These are phyloP conservation scores for Cocos nucifera DNA, from an alignment of 176 grass and related monocot species.

Conservation along the genomic window DNA sequence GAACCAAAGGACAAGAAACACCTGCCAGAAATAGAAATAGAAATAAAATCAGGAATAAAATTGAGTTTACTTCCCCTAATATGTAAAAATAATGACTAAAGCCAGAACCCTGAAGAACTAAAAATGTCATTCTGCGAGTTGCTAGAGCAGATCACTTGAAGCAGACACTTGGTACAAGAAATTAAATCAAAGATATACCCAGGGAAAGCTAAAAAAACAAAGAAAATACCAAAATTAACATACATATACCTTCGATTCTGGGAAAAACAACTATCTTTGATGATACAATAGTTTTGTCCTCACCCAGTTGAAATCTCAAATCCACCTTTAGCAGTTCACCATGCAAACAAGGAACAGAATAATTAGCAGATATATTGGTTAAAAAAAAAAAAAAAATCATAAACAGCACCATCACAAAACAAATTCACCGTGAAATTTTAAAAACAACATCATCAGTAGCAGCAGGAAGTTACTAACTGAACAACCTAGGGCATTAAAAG, in stretches of 20 bases:
- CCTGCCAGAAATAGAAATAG: conserved; percentile 21
- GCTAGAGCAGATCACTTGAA: too few species aligned
- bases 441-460: too few species aligned
- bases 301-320: conserved; percentile 79
- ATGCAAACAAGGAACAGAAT: conserved; percentile 2
- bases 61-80: not conserved
- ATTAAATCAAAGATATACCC: not conserved
- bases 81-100: too few species aligned
- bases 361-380: not conserved
- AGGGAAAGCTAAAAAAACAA: not conserved
- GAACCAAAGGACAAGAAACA: conserved; percentile 56
- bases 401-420: not conserved
- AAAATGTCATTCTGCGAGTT: too few species aligned
- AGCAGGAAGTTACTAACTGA: too few species aligned
- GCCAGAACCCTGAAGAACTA: too few species aligned
- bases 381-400: not conserved
- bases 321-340: conserved; percentile 49
- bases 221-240: too few species aligned
- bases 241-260: conserved; percentile 45
- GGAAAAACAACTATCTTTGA: conserved; percentile 82
- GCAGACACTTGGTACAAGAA: too few species aligned
- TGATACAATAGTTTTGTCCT: conserved; percentile 83
- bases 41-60: not conserved
- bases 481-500: too few species aligned
- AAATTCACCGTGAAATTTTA: too few species aligned